These are phyloP conservation scores for Plasmodium vivax DNA, from an alignment of 169 alveolate genomes.

Conservation along the genomic window DNA sequence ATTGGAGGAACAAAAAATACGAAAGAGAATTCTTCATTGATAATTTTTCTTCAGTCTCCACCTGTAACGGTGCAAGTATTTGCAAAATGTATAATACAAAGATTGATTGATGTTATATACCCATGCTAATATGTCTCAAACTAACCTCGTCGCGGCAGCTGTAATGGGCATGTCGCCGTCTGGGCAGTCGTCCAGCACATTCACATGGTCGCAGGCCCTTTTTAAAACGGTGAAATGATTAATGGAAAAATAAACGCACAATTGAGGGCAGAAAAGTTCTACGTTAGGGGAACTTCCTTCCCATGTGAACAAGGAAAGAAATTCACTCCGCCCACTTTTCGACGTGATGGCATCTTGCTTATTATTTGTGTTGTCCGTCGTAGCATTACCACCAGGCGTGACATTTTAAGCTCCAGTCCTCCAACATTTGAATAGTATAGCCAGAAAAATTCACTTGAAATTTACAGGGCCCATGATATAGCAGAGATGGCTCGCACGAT, in stretches of 20 bases:
- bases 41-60: slow-evolving; percentile 54
- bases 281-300: not conserved
- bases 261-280: not conserved
- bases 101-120: not conserved
- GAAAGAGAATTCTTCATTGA: slow-evolving; percentile 17
- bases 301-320: not conserved
- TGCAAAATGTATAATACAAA: not conserved
- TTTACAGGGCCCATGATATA: slow-evolving; percentile 69
- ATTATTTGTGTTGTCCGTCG: not conserved
- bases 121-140: not conserved
- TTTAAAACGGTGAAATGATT: not conserved
- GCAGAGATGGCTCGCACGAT: slow-evolving; percentile 45
- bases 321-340: not conserved
- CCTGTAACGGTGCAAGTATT: slow-evolving; percentile 7
- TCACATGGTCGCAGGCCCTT: slow-evolving; percentile 59
- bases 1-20: not conserved
- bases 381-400: slow-evolving; percentile 72
- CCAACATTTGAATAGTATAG: slow-evolving; percentile 37
- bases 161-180: slow-evolving; percentile 62
- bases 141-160: slow-evolving; percentile 64
- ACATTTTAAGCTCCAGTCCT: slow-evolving; percentile 73
- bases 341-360: not conserved
- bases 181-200: slow-evolving; percentile 42
- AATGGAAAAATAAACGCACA: slow-evolving; percentile 8
- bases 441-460: slow-evolving; percentile 57